phyloP scores from a whole-genome alignment of 1,284 basidiomycete genomes.

The Microbotryum silenes-acaulis region DNA sequence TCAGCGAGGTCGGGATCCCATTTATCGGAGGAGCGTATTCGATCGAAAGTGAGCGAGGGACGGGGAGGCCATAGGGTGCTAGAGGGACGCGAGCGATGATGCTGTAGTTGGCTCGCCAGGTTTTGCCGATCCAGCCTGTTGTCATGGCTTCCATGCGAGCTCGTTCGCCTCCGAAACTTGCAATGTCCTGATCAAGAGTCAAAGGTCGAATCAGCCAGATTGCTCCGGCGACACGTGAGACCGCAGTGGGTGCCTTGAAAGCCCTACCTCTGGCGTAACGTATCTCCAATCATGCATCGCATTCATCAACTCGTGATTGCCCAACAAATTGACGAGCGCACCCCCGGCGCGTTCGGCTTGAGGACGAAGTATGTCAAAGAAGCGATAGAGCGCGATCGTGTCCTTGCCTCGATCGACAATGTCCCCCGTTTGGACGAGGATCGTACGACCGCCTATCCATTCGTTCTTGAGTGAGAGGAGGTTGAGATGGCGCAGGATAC shows the following conservation, averaged over 20 bases:
- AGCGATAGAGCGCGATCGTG: conserved; percentile 68
- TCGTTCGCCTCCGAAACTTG: conserved; percentile 27
- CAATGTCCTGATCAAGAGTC: not conserved
- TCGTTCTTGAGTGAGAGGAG: conserved; percentile 20
- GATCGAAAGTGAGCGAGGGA: conserved; percentile 2
- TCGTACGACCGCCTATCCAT: conserved; percentile 21
- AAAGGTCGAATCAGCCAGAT: conserved; percentile 27
- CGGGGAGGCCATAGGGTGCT: conserved; percentile 2
- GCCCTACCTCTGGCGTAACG: conserved; percentile 40
- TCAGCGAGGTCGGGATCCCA: not conserved
- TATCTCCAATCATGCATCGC: conserved; percentile 43
- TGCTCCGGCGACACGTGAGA: no score
- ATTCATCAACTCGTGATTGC: conserved; percentile 69
- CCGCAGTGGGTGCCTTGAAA: not conserved
- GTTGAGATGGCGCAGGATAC: conserved; percentile 11
- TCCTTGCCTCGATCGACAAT: conserved; percentile 83
- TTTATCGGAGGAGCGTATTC: not conserved
- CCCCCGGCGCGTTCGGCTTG: conserved; percentile 65
- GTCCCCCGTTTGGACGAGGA: conserved; percentile 46
- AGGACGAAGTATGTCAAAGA: conserved; percentile 71
- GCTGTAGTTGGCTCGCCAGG: conserved; percentile 81
- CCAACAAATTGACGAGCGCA: conserved; percentile 63
- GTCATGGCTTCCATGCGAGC: conserved; percentile 60
- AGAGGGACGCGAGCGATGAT: conserved; percentile 66
- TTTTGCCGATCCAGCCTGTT: conserved; percentile 62